Base-by-base conservation (phyloP, 129 eudicot species). In the Smallanthus sonchifolius region DNA sequence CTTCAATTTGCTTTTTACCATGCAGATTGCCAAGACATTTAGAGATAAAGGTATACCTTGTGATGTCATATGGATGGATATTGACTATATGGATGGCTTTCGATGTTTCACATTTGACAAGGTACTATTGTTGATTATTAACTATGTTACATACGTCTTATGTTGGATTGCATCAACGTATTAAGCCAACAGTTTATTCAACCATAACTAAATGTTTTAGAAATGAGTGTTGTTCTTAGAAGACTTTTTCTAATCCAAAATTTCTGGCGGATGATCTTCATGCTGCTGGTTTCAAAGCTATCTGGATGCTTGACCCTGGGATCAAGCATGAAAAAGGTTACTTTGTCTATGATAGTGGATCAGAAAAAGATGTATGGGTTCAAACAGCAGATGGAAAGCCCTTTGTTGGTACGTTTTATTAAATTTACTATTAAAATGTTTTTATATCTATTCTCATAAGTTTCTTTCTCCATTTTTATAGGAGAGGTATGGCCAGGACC, bases 401-500 rank as follows among this genome's bases (percentile, higher is more conserved):
- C 69, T 94, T 82, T 72, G 79, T 91, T 48, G 99, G 97, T 94
- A 79, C 8, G 49, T 72, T 11, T 24, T 34, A 37, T 61, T 17
- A 15, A 69, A 17, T 62, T 51, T 49, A 55, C 36, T 14, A 13
- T 80, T 48, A 52, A 28, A 17, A 11, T n/a, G 44, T 37, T 43
- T 54, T 36, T 19, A 51, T 20, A 60, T 36, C 24, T 28, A 34
- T 70, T 79, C 65, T 72, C 70, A 72, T 38, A 81, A 70, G 55
- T 30, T 67, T 16, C 28, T 34, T 38, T 38, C 5, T 65, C 39
- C 67, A 32, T 69, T 64, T 48, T 44, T 66, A 19, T 67, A 94
- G 99, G 99, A 48, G 93, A 94, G 28, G 99, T 94, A 66, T 94
- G 99, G 99, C 97, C 99, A 2, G 99, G 99, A 69, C 91, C 96